These are phyloP conservation scores for Pleurotus tuoliensis DNA, from an alignment of 768 basidiomycete genomes.

Conservation along the genomic window DNA sequence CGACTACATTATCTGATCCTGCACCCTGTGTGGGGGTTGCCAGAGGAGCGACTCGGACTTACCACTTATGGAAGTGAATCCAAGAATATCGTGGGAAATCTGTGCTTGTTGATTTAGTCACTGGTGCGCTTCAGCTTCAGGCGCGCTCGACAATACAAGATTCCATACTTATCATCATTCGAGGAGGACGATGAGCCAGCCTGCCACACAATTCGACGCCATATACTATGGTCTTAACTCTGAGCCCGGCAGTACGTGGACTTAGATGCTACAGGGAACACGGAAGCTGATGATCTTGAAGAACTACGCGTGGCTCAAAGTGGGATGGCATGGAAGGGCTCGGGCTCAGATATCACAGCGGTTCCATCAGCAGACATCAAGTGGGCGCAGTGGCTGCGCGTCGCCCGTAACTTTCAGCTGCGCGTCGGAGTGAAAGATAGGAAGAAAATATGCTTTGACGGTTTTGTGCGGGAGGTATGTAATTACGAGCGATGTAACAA, in stretches of 20 bases:
- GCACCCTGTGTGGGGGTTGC: too few species aligned
- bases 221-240: slow-evolving; percentile 73
- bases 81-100: too few species aligned
- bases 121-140: too few species aligned
- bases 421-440: slow-evolving; percentile 77
- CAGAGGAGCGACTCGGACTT: too few species aligned
- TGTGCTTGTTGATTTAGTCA: too few species aligned
- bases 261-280: not conserved
- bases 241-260: slow-evolving; percentile 77
- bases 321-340: slow-evolving; percentile 94
- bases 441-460: slow-evolving; percentile 84
- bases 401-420: slow-evolving; percentile 90
- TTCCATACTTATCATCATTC: too few species aligned
- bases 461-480: slow-evolving; percentile 84
- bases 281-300: slow-evolving; percentile 20
- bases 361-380: slow-evolving; percentile 74
- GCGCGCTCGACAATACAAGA: too few species aligned
- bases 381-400: slow-evolving; percentile 88
- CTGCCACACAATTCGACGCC: slow-evolving; percentile 82
- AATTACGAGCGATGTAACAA: not conserved
- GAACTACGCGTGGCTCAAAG: slow-evolving; percentile 85
- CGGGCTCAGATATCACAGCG: slow-evolving; percentile 62
- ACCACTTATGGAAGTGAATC: too few species aligned
- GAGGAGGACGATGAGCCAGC: slow-evolving; percentile 21
- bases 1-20: too few species aligned